Percentiles rank a stretch among this genome's conserved stretches.
These are phyloP conservation scores for Aspergillus udagawae DNA, from an alignment of 2,329 filamentous ascomycete genomes.

Conservation along the genomic window DNA sequence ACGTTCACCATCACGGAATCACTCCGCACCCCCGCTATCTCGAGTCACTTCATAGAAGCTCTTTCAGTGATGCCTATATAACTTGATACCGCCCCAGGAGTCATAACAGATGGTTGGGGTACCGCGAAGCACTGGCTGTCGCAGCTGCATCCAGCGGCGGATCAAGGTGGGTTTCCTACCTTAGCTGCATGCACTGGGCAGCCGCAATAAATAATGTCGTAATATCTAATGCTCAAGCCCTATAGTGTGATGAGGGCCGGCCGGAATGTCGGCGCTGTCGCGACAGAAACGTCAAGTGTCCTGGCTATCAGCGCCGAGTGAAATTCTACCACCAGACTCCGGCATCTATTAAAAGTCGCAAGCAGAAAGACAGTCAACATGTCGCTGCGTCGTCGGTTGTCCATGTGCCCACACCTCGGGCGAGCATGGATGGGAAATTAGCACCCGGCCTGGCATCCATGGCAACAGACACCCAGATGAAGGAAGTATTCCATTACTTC, in stretches of 20 bases:
- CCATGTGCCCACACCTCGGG: background rate
- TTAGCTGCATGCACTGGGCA: background rate
- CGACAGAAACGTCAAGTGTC: constrained; percentile 10
- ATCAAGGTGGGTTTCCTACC: constrained; percentile 15
- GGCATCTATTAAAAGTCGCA: background rate
- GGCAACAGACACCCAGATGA: constrained; percentile 10
- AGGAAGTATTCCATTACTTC: constrained; percentile 15
- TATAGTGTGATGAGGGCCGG: constrained; percentile 18
- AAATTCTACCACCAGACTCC: constrained; percentile 16
- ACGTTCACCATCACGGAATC: background rate
- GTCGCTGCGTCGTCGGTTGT: background rate
- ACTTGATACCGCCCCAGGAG: background rate
- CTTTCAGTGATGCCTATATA: background rate
- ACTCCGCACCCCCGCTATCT: background rate
- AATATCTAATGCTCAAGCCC: background rate
- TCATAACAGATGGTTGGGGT: constrained; percentile 15
- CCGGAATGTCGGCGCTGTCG: constrained; percentile 18
- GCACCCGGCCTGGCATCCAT: constrained; percentile 8
- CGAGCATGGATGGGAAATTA: constrained; percentile 9
- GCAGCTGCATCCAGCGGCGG: constrained; percentile 18
- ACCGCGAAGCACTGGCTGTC: constrained; percentile 19
- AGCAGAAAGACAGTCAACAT: background rate
- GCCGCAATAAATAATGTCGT: background rate
- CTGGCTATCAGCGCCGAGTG: constrained; percentile 15
- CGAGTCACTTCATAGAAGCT: background rate